Conservation (phyloP, 2,329 filamentous ascomycete species). For the Remersonia thermophila region DNA sequence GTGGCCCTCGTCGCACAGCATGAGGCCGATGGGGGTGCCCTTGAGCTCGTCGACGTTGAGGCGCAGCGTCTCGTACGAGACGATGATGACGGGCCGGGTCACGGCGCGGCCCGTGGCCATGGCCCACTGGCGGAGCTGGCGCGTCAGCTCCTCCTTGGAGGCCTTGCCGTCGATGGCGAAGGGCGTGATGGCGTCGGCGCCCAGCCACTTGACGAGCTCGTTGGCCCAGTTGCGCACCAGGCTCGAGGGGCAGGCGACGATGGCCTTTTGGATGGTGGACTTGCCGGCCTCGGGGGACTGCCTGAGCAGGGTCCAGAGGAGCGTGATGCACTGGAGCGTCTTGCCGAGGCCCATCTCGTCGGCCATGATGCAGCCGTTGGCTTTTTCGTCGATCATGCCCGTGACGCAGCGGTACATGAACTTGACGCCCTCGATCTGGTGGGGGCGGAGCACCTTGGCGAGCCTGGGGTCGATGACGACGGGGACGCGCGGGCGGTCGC, state of each 20-base stretch:
- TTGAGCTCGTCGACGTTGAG: slow-evolving; percentile 84
- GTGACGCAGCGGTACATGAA: slow-evolving; percentile 94
- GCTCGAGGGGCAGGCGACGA: slow-evolving; percentile 93
- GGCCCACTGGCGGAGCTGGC: slow-evolving; percentile 88
- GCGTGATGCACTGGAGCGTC: slow-evolving; percentile 88
- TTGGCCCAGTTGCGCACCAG: slow-evolving; percentile 97
- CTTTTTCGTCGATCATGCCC: slow-evolving; percentile 86
- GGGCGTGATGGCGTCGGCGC: slow-evolving; percentile 76
- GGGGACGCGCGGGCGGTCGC: slow-evolving; percentile 74
- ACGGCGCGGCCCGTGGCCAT: slow-evolving; percentile 82
- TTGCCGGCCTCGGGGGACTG: slow-evolving; percentile 94
- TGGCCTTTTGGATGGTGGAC: slow-evolving; percentile 85
- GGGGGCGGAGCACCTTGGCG: slow-evolving; percentile 79
- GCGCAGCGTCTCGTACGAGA: slow-evolving; percentile 92
- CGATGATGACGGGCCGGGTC: slow-evolving; percentile 86
- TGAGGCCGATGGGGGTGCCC: slow-evolving; percentile 77
- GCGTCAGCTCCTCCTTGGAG: slow-evolving; percentile 80
- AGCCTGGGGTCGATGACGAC: slow-evolving; percentile 91
- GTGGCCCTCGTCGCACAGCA: slow-evolving; percentile 94
- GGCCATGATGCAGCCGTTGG: slow-evolving; percentile 97
- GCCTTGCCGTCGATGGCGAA: slow-evolving; percentile 97
- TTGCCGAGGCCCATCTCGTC: slow-evolving; percentile 98
- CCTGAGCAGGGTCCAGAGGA: slow-evolving; percentile 94
- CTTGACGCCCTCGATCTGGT: slow-evolving; percentile 96
- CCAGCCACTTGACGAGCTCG: slow-evolving; percentile 92